These are phyloP conservation scores for Halophytophthora batemanensis DNA, from an alignment of 352 stramenopile genomes.

Conservation along the genomic window DNA sequence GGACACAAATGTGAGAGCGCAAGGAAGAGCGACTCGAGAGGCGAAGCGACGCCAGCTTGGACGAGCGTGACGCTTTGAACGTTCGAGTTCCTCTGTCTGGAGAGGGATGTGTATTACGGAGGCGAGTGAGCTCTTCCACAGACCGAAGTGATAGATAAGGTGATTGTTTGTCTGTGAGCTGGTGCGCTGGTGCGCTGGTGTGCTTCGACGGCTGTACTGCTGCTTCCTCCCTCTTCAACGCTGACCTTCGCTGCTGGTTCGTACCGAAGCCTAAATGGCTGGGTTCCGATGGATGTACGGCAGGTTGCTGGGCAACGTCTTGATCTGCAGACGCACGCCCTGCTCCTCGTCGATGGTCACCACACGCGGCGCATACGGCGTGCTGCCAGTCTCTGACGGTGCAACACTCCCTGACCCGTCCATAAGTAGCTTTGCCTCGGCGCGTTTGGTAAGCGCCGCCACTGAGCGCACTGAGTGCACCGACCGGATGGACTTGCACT, in stretches of 20 bases:
- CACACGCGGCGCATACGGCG: conserved; percentile 57
- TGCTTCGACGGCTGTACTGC: background rate
- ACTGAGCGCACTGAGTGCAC: conserved; percentile 84
- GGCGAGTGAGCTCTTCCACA: too few species aligned
- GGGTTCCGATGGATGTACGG: conserved; percentile 95
- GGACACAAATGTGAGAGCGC: too few species aligned
- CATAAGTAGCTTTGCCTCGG: conserved; percentile 62
- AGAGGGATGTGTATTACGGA: conserved; percentile 24
- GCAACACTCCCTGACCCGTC: conserved; percentile 1
- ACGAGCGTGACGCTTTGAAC: background rate
- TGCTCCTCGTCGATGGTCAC: conserved; percentile 90
- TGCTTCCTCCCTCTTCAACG: background rate
- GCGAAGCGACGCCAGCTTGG: too few species aligned
- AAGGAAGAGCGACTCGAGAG: too few species aligned
- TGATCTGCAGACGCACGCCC: conserved; percentile 84
- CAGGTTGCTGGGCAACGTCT: conserved; percentile 88
- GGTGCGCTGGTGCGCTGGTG: background rate
- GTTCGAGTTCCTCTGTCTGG: too few species aligned
- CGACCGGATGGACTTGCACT: conserved; percentile 85
- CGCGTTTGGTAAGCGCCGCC: conserved; percentile 63
- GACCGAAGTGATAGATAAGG: too few species aligned
- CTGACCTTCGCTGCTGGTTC: too few species aligned
- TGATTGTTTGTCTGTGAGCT: too few species aligned
- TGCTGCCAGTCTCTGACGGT: conserved; percentile 21
- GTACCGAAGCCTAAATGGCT: conserved; percentile 55